phyloP scores from a whole-genome alignment of 2,329 filamentous ascomycete species.

The Plenodomus tracheiphilus region DNA sequence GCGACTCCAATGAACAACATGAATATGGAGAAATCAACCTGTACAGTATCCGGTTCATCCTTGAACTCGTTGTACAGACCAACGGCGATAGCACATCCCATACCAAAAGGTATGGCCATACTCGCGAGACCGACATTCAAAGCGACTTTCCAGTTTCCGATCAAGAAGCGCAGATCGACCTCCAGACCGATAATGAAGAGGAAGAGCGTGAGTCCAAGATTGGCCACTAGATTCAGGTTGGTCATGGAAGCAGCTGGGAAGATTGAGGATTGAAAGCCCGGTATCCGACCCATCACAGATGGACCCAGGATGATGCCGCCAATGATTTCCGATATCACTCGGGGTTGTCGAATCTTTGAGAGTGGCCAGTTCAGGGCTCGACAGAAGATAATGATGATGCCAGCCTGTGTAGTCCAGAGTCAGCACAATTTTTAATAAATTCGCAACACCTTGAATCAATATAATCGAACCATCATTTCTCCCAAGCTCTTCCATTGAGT shows the following conservation, averaged over 20 bases:
- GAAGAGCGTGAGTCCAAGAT: slow-evolving; percentile 81
- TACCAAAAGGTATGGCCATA: slow-evolving; percentile 79
- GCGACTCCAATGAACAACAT: slow-evolving; percentile 89
- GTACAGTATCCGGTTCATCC: slow-evolving; percentile 58
- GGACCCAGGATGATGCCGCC: slow-evolving; percentile 85
- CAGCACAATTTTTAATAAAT: slow-evolving; percentile 1
- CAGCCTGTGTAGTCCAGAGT: slow-evolving; percentile 53
- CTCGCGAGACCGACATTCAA: slow-evolving; percentile 76
- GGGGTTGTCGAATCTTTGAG: slow-evolving; percentile 75
- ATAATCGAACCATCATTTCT: too few relatives aligned
- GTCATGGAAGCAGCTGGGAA: slow-evolving; percentile 78
- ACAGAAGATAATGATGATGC: slow-evolving; percentile 75
- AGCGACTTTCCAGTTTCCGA: slow-evolving; percentile 80
- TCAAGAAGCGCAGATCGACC: slow-evolving; percentile 77
- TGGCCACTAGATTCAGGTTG: slow-evolving; percentile 75
- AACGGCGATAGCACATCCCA: slow-evolving; percentile 79
- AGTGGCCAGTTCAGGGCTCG: slow-evolving; percentile 76
- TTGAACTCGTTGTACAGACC: slow-evolving; percentile 78
- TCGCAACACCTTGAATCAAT: too few relatives aligned
- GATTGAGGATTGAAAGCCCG: slow-evolving; percentile 73
- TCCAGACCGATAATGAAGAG: slow-evolving; percentile 87
- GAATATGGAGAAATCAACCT: slow-evolving; percentile 64
- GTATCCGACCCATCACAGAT: slow-evolving; percentile 84
- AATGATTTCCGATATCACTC: slow-evolving; percentile 82
- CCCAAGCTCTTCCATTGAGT: too few relatives aligned